A percentile compares a stretch with the other conserved stretches of the same genome.
These are phyloP conservation scores for Astragalus membranaceus DNA, from an alignment of 306 rosid species.

Conservation along the genomic window DNA sequence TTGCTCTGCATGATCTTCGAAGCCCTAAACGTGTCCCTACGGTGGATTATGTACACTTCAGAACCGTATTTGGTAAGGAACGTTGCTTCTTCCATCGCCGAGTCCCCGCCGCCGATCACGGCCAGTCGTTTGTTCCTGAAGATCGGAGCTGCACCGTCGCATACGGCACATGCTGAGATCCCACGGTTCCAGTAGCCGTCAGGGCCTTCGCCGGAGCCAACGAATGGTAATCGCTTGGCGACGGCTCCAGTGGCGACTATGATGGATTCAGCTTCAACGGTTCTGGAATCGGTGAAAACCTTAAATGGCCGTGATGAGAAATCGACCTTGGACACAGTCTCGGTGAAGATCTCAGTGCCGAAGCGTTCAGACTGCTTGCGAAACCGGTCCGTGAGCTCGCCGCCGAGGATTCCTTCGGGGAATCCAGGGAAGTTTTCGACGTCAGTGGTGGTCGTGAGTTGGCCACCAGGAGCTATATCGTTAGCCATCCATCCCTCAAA, in stretches of 20 bases:
- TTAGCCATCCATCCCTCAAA: slow-evolving; percentile 94
- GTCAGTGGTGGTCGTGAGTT: slow-evolving; percentile 82
- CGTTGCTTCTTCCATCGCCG: slow-evolving; percentile 87
- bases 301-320: slow-evolving; percentile 58
- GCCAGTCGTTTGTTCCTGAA: slow-evolving; percentile 62
- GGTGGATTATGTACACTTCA: slow-evolving; percentile 61
- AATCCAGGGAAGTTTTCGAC: slow-evolving; percentile 91
- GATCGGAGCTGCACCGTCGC: slow-evolving; percentile 85
- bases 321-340: slow-evolving; percentile 66
- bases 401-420: slow-evolving; percentile 63
- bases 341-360: slow-evolving; percentile 73
- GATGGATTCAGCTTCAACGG: slow-evolving; percentile 49
- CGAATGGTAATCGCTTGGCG: slow-evolving; percentile 56
- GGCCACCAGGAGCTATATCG: slow-evolving; percentile 81
- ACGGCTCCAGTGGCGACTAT: slow-evolving; percentile 85
- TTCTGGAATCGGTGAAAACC: slow-evolving; percentile 46
- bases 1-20: slow-evolving; percentile 83
- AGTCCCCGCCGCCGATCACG: slow-evolving; percentile 82
- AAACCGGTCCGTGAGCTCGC: slow-evolving; percentile 69
- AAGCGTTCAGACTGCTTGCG: slow-evolving; percentile 59
- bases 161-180: slow-evolving; percentile 79
- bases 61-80: slow-evolving; percentile 78
- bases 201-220: slow-evolving; percentile 55
- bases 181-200: slow-evolving; percentile 81
- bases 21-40: slow-evolving; percentile 70